Conservation (phyloP, 75 land plant species). For the Ceratopteris richardii region DNA sequence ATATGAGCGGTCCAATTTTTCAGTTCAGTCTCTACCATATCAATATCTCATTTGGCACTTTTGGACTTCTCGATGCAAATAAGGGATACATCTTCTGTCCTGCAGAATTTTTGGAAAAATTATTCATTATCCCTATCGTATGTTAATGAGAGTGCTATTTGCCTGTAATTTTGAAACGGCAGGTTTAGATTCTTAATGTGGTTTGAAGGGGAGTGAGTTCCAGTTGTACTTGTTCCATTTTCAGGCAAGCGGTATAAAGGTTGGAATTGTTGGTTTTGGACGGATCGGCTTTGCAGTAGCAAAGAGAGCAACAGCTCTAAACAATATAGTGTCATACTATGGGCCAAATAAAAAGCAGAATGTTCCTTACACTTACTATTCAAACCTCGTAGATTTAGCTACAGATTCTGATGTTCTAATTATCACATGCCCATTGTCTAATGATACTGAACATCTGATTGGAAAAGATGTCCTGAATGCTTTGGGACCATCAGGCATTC, state of each 20-base stretch:
- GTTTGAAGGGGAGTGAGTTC: too few species aligned
- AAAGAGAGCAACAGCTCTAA: constrained; percentile 69
- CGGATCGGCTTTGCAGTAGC: constrained; percentile 86
- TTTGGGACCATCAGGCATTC: constrained; percentile 71
- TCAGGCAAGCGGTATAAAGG: constrained; percentile 82
- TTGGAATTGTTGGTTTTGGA: constrained; percentile 92
- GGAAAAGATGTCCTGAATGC: constrained; percentile 78
- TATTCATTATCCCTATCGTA: too few species aligned
- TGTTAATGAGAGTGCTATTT: too few species aligned
- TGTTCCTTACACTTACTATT: constrained; percentile 47
- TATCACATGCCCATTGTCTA: constrained; percentile 66
- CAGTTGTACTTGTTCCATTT: too few species aligned
- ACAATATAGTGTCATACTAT: constrained; percentile 62
- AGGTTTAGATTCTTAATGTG: too few species aligned
- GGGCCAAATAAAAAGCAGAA: constrained; percentile 62
- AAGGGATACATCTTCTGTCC: too few species aligned
- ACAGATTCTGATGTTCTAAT: constrained; percentile 56
- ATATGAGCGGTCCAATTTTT: too few species aligned
- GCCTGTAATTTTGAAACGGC: too few species aligned
- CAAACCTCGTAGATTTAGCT: constrained; percentile 55
- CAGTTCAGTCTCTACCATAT: too few species aligned
- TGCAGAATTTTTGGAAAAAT: too few species aligned
- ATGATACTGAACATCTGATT: constrained; percentile 61
- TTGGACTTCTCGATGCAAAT: too few species aligned
- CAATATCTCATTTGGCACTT: too few species aligned